Conservation (phyloP, 2,329 filamentous ascomycete genomes). For the Talaromyces sp. region DNA sequence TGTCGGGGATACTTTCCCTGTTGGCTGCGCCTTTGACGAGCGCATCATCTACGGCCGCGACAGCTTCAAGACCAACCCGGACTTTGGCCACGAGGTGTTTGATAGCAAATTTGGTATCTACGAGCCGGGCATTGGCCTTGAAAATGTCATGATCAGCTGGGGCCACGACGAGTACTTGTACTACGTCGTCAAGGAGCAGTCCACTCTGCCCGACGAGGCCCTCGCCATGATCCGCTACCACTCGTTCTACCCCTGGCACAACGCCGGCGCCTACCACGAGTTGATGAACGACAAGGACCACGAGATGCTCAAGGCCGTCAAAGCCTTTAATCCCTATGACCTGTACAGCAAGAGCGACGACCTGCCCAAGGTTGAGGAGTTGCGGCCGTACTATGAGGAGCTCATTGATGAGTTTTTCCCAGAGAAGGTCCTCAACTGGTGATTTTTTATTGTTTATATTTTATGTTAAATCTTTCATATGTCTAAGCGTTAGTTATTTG, state of each 20-base stretch:
- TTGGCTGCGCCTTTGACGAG: constrained; percentile 52
- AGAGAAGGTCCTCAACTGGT: constrained; percentile 11
- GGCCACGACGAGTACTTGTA: constrained; percentile 59
- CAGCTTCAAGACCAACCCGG: constrained; percentile 71
- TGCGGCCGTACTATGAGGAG: constrained; percentile 43
- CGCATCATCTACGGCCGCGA: constrained; percentile 75
- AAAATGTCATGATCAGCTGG: constrained; percentile 87
- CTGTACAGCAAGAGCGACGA: constrained; percentile 88
- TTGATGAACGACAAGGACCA: constrained; percentile 81
- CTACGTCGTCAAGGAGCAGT: constrained; percentile 79
- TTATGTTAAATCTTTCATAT: background rate
- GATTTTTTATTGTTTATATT: background rate
- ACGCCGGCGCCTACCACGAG: constrained; percentile 70
- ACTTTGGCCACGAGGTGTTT: constrained; percentile 67
- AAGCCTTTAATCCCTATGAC: constrained; percentile 87
- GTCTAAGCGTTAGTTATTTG: background rate
- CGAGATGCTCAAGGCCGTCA: constrained; percentile 73
- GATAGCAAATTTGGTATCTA: constrained; percentile 77
- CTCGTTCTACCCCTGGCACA: constrained; percentile 90
- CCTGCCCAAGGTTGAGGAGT: constrained; percentile 67
- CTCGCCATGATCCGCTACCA: constrained; percentile 93
- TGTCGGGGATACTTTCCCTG: constrained; percentile 59
- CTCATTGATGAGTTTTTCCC: constrained; percentile 14
- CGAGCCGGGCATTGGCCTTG: constrained; percentile 69
- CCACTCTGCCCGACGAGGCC: constrained; percentile 70